Base-by-base conservation (phyloP, 2,329 filamentous ascomycete genomes). In the Colletotrichum magnum region DNA sequence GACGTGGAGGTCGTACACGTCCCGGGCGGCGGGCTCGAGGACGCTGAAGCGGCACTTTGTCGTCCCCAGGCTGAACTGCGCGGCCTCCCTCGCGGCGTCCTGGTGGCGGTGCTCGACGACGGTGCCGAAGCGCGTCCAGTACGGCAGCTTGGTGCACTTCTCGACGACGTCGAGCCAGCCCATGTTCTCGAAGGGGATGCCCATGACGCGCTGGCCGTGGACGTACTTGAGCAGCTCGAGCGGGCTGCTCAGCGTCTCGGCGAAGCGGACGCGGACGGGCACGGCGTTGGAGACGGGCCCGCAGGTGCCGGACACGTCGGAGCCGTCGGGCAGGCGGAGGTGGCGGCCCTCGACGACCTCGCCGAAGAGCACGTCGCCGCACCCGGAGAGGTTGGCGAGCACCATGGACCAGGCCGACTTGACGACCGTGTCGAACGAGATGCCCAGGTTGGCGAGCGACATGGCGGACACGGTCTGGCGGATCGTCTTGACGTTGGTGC, bases 371-470 rank as follows among this genome's bases (percentile, higher is more conserved):
- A 90, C 82, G 50, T 90, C 88, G 6, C 82, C 77, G 0, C 76
- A 79, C 0, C 80, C 83, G 0, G 86, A 84, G 10, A 89, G 76
- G 26, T 82, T 85, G 0, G 86, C 84, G 6, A 90, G 81, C 0
- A 86, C 83, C 68, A 87, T 83, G 1, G 87, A 84, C 87, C 88
- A 90, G 0, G 87, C 87, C 0, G 86, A 84, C 74, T 88, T 89
- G 41, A 90, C 79, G 3, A 90, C 81, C 0, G 85, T 84, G 67
- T 87, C 85, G 45, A 86, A 85, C 0, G 81, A 79, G 67, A 88
- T 81, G 9, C 82, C 83, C 4, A 86, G 77, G 43, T 81, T 82
- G 7, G 79, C 73, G 4, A 85, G 74, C 10, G 82, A 79, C 6
- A 80, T 80, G 1, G 85, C 74, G 0, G 81, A 72, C 18, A 85